A percentile compares a stretch with the other conserved stretches of the same genome.
phyloP scores from a whole-genome alignment of 768 basidiomycete genomes.

The Leucogyrophana mollusca region DNA sequence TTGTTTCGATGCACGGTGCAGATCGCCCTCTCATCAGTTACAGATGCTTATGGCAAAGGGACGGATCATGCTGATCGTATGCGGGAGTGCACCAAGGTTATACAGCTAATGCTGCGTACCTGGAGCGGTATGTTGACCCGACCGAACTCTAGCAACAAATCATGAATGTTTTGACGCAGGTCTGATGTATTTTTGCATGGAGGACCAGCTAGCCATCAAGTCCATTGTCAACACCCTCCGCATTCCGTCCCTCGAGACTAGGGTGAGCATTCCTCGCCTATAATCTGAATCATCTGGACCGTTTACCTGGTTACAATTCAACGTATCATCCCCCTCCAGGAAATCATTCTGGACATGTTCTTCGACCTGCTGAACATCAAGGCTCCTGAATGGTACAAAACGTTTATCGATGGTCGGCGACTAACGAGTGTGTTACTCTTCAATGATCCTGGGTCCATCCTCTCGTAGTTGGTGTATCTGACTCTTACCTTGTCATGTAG shows the following conservation, averaged over 20 bases:
- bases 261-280: conserved; percentile 49
- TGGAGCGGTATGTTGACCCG: conserved; percentile 77
- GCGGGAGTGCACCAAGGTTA: conserved; percentile 71
- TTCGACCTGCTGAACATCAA: conserved; percentile 92
- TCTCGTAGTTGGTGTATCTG: too few species aligned
- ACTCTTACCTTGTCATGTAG: conserved; percentile 29
- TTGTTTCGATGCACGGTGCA: conserved; percentile 25
- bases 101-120: conserved; percentile 81
- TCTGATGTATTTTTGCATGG: conserved; percentile 90
- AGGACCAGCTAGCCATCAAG: conserved; percentile 82
- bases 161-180: conserved; percentile 45
- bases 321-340: conserved; percentile 48
- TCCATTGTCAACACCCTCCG: conserved; percentile 82
- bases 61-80: conserved; percentile 77
- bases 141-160: conserved; percentile 1
- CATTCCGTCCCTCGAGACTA: conserved; percentile 83
- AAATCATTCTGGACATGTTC: conserved; percentile 91
- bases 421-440: conserved; percentile 67
- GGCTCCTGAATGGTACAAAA: conserved; percentile 88
- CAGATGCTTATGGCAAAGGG: conserved; percentile 89
- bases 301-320: background rate
- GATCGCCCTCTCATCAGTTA: conserved; percentile 87
- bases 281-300: background rate
- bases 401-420: conserved; percentile 86
- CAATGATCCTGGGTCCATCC: background rate